Base-by-base conservation (phyloP, 1,284 basidiomycete genomes). In the Malassezia slooffiae region DNA sequence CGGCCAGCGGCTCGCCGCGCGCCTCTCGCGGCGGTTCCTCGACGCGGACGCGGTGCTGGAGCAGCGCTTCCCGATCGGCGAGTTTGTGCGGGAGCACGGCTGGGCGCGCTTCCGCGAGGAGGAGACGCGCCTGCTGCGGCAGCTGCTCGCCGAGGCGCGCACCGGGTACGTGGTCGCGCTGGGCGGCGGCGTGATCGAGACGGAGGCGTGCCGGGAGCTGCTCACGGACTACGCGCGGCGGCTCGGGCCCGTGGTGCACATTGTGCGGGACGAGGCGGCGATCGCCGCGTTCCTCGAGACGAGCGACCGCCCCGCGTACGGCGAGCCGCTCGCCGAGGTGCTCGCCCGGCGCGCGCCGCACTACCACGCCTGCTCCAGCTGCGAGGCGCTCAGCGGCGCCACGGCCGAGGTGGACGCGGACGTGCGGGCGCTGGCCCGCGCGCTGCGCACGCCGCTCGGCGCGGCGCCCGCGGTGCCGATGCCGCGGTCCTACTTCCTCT, bases 111-210 rank as follows among this genome's bases (percentile, higher is more conserved):
- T 89, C 76, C 79, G 85, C 19, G 70, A 70, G 17, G 62, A 58
- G 46, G 72, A 74, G 57, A 55, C 67, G 10, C 61, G 60, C 31
- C 56, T 71, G 27, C 53, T 74, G 13, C 54, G 65, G 43, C 65
- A 72, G 42, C 55, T 73, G 21, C 47, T 73, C 37, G 41, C 47
- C 22, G 55, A 56, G 36, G 43, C 64, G 22, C 52, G 58, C 2
- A 64, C 76, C 17, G 78, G 79, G 3, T 52, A 58, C 15, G 48
- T 69, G 21, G 45, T 69, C 62, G 86, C 84, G 49, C 80, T 96
- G n/a, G 91, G 93, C 10, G 93, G 93, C 4, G 90, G 91, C 0
- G 81, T 97, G 40, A 85, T 96, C 32, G 93, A 97, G 72, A 85
- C 81, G 0, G 76, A 80, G 5, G 77, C 75, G 32, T 56, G 55